A percentile compares a stretch with the other conserved stretches of the same genome.
Evolutionary conservation across 352 stramenopile species (phyloP).

Genomic region (Peronospora tabacina): DNA sequence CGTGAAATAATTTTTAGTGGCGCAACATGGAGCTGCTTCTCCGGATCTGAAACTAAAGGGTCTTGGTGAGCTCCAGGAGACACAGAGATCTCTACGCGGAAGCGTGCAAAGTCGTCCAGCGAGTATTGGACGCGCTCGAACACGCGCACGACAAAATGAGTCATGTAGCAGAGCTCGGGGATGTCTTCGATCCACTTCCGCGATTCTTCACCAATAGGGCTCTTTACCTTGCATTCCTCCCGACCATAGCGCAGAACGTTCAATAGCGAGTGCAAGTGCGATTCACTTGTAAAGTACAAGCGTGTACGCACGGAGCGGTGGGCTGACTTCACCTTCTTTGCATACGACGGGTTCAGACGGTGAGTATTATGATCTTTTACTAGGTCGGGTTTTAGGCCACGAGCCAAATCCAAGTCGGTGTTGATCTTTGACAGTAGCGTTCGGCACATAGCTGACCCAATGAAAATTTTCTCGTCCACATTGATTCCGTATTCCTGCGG

Average conservation of each 20-base stretch:
- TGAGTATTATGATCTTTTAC: constrained; percentile 67
- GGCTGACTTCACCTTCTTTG: constrained; percentile 88
- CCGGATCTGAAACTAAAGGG: constrained; percentile 45
- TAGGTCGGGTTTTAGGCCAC: constrained; percentile 34
- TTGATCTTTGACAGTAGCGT: constrained; percentile 86
- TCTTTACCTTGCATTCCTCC: constrained; percentile 46
- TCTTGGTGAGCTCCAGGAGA: constrained; percentile 72
- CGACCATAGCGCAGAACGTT: constrained; percentile 94
- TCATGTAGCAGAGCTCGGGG: constrained; percentile 98
- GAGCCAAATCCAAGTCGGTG: constrained; percentile 77
- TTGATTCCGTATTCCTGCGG: constrained; percentile 88
- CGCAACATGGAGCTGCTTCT: constrained; percentile 61
- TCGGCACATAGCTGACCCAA: constrained; percentile 82
- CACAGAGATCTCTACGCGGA: constrained; percentile 82
- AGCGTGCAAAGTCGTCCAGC: constrained; percentile 59
- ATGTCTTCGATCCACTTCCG: constrained; percentile 87
- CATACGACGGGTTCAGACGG: constrained; percentile 75
- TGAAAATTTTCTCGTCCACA: constrained; percentile 79
- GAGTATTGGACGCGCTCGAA: constrained; percentile 91
- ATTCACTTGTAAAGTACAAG: constrained; percentile 99
- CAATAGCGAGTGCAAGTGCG: constrained; percentile 96
- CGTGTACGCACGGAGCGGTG: constrained; percentile 95
- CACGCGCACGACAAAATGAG: constrained; percentile 97
- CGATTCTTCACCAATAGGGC: constrained; percentile 58
- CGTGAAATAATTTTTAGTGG: constrained; percentile 79